These are phyloP conservation scores for Trichoderma gamsii DNA, from an alignment of 495 filamentous ascomycete genomes.

Conservation along the genomic window DNA sequence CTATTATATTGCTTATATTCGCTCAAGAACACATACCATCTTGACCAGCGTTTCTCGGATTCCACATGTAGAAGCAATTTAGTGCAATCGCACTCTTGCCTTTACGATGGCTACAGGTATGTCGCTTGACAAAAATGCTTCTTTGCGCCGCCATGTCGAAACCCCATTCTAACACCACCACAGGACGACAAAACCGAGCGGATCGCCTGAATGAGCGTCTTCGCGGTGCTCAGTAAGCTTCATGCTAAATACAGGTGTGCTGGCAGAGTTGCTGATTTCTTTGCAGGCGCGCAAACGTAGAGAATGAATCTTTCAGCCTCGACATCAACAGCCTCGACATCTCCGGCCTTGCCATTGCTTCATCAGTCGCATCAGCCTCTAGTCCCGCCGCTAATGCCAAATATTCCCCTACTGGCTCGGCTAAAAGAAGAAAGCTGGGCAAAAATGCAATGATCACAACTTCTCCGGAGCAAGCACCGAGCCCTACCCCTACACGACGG, in stretches of 20 bases:
- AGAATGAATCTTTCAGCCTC: slow-evolving; percentile 41
- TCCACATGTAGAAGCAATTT: slow-evolving; percentile 3
- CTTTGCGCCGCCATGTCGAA: background rate
- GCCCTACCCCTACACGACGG: background rate
- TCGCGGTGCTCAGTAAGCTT: slow-evolving; percentile 41
- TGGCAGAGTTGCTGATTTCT: background rate
- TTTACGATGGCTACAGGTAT: slow-evolving; percentile 15
- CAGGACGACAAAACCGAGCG: slow-evolving; percentile 32
- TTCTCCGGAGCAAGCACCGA: background rate
- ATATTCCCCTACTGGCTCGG: background rate
- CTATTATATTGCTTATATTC: background rate
- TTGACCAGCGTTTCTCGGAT: background rate
- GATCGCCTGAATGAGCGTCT: slow-evolving; percentile 48
- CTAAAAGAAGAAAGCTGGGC: background rate
- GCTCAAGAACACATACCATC: background rate
- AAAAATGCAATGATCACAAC: background rate
- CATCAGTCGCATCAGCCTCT: background rate
- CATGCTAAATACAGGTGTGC: background rate
- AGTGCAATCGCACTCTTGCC: background rate
- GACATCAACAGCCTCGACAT: slow-evolving; percentile 29
- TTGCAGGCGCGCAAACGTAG: slow-evolving; percentile 39
- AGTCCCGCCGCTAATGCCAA: background rate
- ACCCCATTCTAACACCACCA: slow-evolving; percentile 21
- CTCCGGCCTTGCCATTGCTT: slow-evolving; percentile 7
- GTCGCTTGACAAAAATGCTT: background rate